phyloP scores from a whole-genome alignment of 2,329 filamentous ascomycete species.

The Cladosporium oxysporum region DNA sequence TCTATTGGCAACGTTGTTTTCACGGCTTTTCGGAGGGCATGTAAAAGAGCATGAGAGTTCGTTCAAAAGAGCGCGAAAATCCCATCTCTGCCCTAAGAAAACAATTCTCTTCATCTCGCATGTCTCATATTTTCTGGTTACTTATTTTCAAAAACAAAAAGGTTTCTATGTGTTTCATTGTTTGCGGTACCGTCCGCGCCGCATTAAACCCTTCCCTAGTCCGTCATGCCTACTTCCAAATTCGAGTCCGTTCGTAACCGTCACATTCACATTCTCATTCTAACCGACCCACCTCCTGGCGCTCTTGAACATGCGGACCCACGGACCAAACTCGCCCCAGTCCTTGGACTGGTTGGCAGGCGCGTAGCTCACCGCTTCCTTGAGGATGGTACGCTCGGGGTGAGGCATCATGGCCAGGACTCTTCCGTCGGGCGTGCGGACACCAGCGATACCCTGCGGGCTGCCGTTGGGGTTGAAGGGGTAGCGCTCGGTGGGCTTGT shows the following conservation, averaged over 20 bases:
- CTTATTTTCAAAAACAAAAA: not conserved
- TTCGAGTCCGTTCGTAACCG: too few species aligned
- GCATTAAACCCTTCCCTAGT: not conserved
- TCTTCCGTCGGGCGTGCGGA: slow-evolving; percentile 73
- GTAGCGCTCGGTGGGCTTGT: slow-evolving; percentile 75
- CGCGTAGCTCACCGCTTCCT: slow-evolving; percentile 74
- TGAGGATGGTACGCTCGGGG: slow-evolving; percentile 84
- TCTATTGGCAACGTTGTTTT: not conserved
- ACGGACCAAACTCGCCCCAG: slow-evolving; percentile 82
- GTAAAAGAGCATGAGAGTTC: not conserved
- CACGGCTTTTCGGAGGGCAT: not conserved
- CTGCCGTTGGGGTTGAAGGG: slow-evolving; percentile 89
- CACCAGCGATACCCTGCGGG: slow-evolving; percentile 76
- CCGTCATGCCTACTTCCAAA: not conserved
- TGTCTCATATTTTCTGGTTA: not conserved
- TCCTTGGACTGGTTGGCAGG: slow-evolving; percentile 63
- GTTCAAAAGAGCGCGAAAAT: too few species aligned
- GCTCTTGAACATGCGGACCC: slow-evolving; percentile 83
- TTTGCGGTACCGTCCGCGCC: not conserved
- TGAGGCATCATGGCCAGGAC: slow-evolving; percentile 92
- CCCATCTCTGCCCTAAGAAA: too few species aligned
- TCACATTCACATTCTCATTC: not conserved
- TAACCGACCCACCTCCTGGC: slow-evolving; percentile 81
- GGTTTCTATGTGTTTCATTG: not conserved
- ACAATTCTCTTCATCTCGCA: not conserved